Base-by-base conservation (phyloP, 352 stramenopile species). In the Phytophthora colocasiae region DNA sequence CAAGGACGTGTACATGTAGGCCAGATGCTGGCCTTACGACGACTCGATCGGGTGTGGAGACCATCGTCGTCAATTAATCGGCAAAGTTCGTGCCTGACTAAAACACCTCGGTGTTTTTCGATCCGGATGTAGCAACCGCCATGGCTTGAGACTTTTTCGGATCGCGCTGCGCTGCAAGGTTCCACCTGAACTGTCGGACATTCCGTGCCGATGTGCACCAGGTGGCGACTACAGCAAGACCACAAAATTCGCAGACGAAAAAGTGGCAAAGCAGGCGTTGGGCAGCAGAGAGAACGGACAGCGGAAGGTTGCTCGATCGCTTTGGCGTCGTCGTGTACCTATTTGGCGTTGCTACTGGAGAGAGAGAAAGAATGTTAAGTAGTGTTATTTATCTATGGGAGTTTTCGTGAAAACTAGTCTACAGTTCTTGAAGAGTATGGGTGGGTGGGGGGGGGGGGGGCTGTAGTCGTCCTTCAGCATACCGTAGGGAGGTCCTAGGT, bases 141-240 rank as follows among this genome's bases (percentile, higher is more conserved):
- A 36, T 14, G 31, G 31, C 4, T 36, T 3, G 31, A 11, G 22
- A n/a, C 41, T 7, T 27, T 47, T 11, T 46, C 29, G 14, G n/a
- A 39, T 36, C 31, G 38, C 39, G 22, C 39, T 5, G n/a, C n/a
- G 31, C 29, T 62, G 49, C 41, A 61, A 50, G 34, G 43, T 62
- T 26, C 50, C 43, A 38, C 22, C 15, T 29, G 36, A 57, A 27
- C 22, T 48, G 19, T 17, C 46, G 46, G 27, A 39, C 7, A 12
- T 57, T 26, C 51, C 10, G 27, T 26, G 26, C 36, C 14, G 51
- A 63, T 68, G 51, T 34, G 51, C 44, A 51, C 60, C 51, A 68
- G 59, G 59, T 68, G 59, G 43, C 59, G 59, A 68, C 51, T 62
- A 68, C 51, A 68, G 50, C 59, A 62, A 68, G 22, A 51, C 50